A percentile compares a stretch with the other conserved stretches of the same genome.
These are phyloP conservation scores for Purpureocillium lavendulum DNA, from an alignment of 2,329 filamentous ascomycete genomes.

Conservation along the genomic window DNA sequence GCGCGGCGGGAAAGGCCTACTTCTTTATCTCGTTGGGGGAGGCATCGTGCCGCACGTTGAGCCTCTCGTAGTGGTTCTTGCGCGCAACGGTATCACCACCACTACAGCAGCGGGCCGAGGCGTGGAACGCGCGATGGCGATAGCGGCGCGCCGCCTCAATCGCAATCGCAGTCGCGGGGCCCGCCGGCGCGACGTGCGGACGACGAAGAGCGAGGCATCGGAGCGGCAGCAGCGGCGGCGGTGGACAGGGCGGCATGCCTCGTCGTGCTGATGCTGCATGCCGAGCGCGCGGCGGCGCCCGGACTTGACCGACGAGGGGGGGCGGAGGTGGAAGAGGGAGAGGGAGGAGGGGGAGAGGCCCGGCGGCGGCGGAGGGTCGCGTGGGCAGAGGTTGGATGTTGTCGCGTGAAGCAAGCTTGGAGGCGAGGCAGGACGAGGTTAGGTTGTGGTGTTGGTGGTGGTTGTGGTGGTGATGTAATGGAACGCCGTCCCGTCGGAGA, in stretches of 20 bases:
- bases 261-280: constrained; percentile 29
- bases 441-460: constrained; percentile 15
- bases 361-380: too few species aligned
- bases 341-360: too few species aligned
- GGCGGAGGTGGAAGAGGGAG: background rate
- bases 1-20: constrained; percentile 29
- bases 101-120: constrained; percentile 8
- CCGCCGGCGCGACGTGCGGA: too few species aligned
- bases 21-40: constrained; percentile 76
- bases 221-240: constrained; percentile 9
- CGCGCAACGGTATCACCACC: background rate
- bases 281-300: constrained; percentile 24
- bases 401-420: too few species aligned
- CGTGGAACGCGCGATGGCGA: constrained; percentile 13
- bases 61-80: constrained; percentile 70
- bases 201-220: constrained; percentile 4
- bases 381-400: too few species aligned
- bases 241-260: constrained; percentile 51
- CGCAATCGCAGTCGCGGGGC: too few species aligned
- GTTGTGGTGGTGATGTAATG: constrained; percentile 21
- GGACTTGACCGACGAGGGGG: too few species aligned
- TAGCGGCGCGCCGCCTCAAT: too few species aligned
- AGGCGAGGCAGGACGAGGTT: too few species aligned
- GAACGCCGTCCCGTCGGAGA: background rate
- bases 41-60: constrained; percentile 64